Evolutionary conservation across 1,284 basidiomycete genomes (phyloP), one percentile per base, ranked within the genome.

Genomic region (Rhodotorula mucilaginosa): DNA sequence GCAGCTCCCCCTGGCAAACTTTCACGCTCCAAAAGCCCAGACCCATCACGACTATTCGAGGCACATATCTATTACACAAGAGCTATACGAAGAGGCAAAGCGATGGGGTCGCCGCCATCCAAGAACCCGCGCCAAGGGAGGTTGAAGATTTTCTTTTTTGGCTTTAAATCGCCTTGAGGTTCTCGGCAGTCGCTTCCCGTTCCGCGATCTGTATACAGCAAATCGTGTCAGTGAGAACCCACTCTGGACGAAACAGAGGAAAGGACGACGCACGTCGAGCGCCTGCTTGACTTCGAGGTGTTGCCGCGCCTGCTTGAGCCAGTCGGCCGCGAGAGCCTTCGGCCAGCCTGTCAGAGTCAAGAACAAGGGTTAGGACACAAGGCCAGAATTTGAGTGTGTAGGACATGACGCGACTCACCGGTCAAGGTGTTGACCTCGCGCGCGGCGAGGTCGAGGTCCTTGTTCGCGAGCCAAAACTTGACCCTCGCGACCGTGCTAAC

Each of bases 221-320:
- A 21, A 7, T 29, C 7, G 44, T 4, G n/a, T 26, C 26, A n/a
- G 51, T 19, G n/a, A 59, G n/a, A 48, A 13, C 59, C 52, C 5
- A 31, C 8, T 16, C 23, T 21, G 48, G 16, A 34, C 5, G 21
- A 49, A 29, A 29, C 13, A 52, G n/a, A 23, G 26, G 10, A 29
- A 29, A 39, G 39, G 12, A 44, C 10, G 10, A 54, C 66, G 34
- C 44, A 91, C 91, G 84, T 96, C 90, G 77, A 99, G 83, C 57
- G 94, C 93, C 83, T 98, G 96, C 81, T 93, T 86, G 58, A 97
- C 93, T 83, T 97, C 93, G 77, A 99, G 82, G 80, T 93, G 86
- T 80, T 87, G 87, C 77, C 97, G 85, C 26, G 93, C 93, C 77
- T 93, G 94, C 74, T 89, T 88, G 69, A 99, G 83, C 96, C 97